Evolutionary conservation across 306 rosid species (phyloP), one percentile per base, ranked within the genome.

Genomic region (Elaeagnus macrophylla): DNA sequence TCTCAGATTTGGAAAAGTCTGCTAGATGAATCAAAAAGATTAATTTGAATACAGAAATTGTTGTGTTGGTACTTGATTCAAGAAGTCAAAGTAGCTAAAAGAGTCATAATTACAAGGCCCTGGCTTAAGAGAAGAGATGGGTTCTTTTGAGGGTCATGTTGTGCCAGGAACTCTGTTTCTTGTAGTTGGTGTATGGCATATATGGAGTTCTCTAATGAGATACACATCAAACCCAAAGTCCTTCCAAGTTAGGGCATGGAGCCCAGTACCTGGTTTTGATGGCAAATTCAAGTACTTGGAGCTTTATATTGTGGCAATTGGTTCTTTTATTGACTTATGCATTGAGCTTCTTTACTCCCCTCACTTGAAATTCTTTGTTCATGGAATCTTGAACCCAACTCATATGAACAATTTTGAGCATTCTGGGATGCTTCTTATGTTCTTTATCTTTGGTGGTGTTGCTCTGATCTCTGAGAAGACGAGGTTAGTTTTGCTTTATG

Each of bases 371-470:
- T 80, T 87, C 64, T 73, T 83, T 67, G 94, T 82, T 32, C 48
- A 64, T 54, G 95, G 88, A 32, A 82, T 80, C 43, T 68, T 87
- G 67, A 91, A 91, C 72, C 99, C 95, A 13, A 64, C 77, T 48
- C 99, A 87, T 52, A 82, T 91, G 96, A 91, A 91, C 67, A 80
- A 91, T 70, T 87, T 91, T 51, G 99, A 91, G 82, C 96, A 91
- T 66, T 71, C 95, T 0, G 96, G 93, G 66, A 91, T 91, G 96
- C 99, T 91, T 74, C 83, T 93, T 16, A 93, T 84, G 99, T 93
- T 93, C 70, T 93, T 93, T 39, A 64, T 93, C 75, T 93, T 87
- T 25, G 79, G 99, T 19, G 65, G 80, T 54, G 62, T 79, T 51
- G 49, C 76, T 36, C 75, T 93, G 61, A 79, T 93, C 45, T 67